Evolutionary conservation across 495 filamentous ascomycete species (phyloP).

Genomic region (Talaromyces nanjingensis): DNA sequence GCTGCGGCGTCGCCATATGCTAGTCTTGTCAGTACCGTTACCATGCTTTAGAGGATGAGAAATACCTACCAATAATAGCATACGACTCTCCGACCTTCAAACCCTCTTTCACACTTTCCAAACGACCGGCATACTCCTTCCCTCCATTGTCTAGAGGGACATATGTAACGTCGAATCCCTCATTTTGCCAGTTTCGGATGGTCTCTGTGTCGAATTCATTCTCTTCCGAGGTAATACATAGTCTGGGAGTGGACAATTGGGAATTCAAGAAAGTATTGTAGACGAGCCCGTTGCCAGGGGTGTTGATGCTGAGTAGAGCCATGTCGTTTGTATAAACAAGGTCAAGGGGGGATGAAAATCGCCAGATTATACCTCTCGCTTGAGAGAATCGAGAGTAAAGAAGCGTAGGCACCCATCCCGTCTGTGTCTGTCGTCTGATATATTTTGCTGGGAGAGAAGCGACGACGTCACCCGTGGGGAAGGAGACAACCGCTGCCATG

Average conservation of each 20-base stretch:
- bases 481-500: not conserved
- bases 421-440: not conserved
- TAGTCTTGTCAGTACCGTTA: constrained; percentile 13
- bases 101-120: constrained; percentile 39
- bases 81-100: constrained; percentile 44
- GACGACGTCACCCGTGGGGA: constrained; percentile 5
- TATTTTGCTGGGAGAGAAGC: not conserved
- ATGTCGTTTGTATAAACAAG: constrained; percentile 13
- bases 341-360: not conserved
- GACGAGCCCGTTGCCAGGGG: constrained; percentile 31
- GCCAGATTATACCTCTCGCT: not conserved
- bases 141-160: constrained; percentile 46
- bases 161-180: constrained; percentile 62
- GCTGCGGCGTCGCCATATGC: constrained; percentile 54
- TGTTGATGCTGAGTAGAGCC: constrained; percentile 35
- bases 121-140: constrained; percentile 43
- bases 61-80: constrained; percentile 37
- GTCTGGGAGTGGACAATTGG: constrained; percentile 31
- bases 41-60: not conserved
- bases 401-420: not conserved
- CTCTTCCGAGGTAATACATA: constrained; percentile 59
- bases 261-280: constrained; percentile 30
- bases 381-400: not conserved
- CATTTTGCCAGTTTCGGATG: constrained; percentile 52
- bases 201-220: constrained; percentile 53